Percentiles rank a stretch among this genome's conserved stretches.
These are phyloP conservation scores for Candida nanaspora DNA, from an alignment of 805 yeast species.

Conservation along the genomic window DNA sequence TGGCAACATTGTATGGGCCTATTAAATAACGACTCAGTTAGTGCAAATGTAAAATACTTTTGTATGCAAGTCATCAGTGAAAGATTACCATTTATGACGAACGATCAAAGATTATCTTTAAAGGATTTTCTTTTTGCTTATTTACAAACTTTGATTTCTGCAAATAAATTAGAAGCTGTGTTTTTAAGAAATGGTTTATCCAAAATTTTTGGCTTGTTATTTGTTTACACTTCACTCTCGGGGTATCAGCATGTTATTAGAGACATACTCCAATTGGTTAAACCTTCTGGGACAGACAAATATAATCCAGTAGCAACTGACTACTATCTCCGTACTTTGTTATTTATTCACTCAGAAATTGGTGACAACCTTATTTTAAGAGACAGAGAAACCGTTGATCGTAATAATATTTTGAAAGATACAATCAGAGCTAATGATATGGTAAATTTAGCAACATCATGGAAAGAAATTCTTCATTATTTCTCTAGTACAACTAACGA, in stretches of 20 bases:
- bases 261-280: constrained; percentile 37
- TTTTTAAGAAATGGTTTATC: constrained; percentile 52
- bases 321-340: constrained; percentile 64
- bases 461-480: constrained; percentile 53
- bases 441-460: constrained; percentile 50
- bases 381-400: constrained; percentile 51
- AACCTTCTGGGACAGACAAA: constrained; percentile 14
- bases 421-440: constrained; percentile 73
- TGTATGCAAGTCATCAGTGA: constrained; percentile 64
- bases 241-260: constrained; percentile 45
- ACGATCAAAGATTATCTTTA: constrained; percentile 38
- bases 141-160: constrained; percentile 23
- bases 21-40: constrained; percentile 29
- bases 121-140: constrained; percentile 43
- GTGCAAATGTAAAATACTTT: constrained; percentile 57
- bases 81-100: constrained; percentile 35
- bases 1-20: constrained; percentile 48
- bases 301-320: constrained; percentile 47
- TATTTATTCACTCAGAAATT: constrained; percentile 80
- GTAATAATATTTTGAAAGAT: constrained; percentile 74
- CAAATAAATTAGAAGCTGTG: constrained; percentile 27
- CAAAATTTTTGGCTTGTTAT: constrained; percentile 45
- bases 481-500: constrained; percentile 19
- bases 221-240: constrained; percentile 38
- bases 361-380: constrained; percentile 85